These are phyloP conservation scores for Pezizomycotina sp. DNA, from an alignment of 2,329 filamentous ascomycete genomes.

Conservation along the genomic window DNA sequence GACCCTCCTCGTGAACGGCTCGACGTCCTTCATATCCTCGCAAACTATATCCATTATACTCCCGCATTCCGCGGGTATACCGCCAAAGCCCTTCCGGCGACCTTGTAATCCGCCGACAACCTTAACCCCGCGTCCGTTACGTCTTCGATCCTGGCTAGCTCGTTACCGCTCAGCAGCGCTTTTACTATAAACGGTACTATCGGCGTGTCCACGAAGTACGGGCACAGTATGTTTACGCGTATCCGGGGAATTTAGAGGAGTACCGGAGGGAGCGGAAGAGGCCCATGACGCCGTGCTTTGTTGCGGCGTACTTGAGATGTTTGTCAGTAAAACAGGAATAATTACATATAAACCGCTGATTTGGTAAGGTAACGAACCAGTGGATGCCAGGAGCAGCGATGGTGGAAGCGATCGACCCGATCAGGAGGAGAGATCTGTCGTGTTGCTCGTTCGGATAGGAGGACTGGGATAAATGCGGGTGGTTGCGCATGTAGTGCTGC, in stretches of 20 bases:
- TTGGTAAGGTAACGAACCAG: no score
- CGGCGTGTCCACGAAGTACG: constrained; percentile 50
- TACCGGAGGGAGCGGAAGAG: constrained; percentile 45
- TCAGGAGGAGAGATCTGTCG: constrained; percentile 45
- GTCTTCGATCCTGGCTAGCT: constrained; percentile 38
- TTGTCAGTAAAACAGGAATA: constrained; percentile 34
- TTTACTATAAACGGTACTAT: constrained; percentile 36
- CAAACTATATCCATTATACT: constrained; percentile 32
- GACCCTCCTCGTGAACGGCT: constrained; percentile 40
- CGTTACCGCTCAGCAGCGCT: constrained; percentile 40
- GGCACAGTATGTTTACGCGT: constrained; percentile 48
- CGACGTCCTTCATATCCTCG: constrained; percentile 37
- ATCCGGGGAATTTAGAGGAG: constrained; percentile 28
- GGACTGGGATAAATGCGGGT: constrained; percentile 24
- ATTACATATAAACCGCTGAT: no score
- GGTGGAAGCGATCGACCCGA: constrained; percentile 47
- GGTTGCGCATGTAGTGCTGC: constrained; percentile 40
- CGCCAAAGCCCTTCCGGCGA: constrained; percentile 41
- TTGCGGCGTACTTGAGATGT: constrained; percentile 38
- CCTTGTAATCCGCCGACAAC: constrained; percentile 41
- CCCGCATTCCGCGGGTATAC: constrained; percentile 37
- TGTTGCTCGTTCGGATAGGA: constrained; percentile 27
- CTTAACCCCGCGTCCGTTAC: constrained; percentile 48
- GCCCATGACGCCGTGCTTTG: constrained; percentile 51
- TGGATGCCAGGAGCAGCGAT: no score